These are phyloP conservation scores for Stipa capillata DNA, from an alignment of 176 grass and related monocot species.

Conservation along the genomic window DNA sequence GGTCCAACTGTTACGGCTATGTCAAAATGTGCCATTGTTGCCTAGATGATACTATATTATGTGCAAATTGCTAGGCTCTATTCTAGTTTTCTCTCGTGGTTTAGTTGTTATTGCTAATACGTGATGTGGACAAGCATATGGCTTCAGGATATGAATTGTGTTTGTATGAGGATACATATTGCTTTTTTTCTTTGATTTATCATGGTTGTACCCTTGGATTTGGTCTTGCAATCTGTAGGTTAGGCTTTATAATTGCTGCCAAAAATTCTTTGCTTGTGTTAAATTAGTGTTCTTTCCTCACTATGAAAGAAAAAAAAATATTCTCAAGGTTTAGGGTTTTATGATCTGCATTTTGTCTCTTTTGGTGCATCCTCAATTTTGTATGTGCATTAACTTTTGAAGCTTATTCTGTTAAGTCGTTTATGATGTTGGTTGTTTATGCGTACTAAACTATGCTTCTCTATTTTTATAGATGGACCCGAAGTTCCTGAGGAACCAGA, in stretches of 20 bases:
- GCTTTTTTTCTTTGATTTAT: neutral
- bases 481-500: constrained; percentile 69
- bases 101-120: neutral
- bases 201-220: neutral
- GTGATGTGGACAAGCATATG: neutral
- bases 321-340: neutral
- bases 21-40: neutral
- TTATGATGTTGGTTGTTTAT: neutral
- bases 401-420: neutral
- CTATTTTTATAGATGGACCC: constrained; percentile 49
- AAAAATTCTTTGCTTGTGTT: neutral
- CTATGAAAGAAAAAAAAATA: neutral
- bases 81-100: neutral
- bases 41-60: neutral
- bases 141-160: neutral
- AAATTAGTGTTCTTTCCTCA: neutral
- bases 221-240: neutral
- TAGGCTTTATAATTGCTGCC: neutral
- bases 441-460: neutral
- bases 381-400: neutral
- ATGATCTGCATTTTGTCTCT: neutral
- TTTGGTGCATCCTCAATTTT: neutral
- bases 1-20: neutral
- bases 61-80: too few relatives aligned
- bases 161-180: neutral